Percentiles rank a stretch among this genome's conserved stretches.
These are phyloP conservation scores for Lasiosphaeria ovina DNA, from an alignment of 495 filamentous ascomycete species.

Conservation along the genomic window DNA sequence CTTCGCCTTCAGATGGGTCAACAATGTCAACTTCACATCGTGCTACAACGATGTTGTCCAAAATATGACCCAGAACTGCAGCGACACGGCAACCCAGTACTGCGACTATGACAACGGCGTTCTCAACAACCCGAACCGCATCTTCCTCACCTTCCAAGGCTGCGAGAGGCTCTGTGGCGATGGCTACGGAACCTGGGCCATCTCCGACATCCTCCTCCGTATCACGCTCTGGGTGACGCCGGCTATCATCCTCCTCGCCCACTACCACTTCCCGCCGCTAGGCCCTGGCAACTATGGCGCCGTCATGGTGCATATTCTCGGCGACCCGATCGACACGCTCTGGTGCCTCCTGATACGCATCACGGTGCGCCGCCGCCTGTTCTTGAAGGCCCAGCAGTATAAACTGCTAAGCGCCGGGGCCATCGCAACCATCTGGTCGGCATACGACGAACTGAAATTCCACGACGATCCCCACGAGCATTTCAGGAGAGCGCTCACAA, in stretches of 20 bases:
- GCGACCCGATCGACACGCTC: slow-evolving; percentile 23
- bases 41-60: slow-evolving; percentile 6
- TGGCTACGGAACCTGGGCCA: slow-evolving; percentile 20
- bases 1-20: slow-evolving; percentile 7
- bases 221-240: slow-evolving; percentile 21
- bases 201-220: slow-evolving; percentile 19
- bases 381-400: slow-evolving; percentile 3
- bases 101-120: slow-evolving; percentile 9
- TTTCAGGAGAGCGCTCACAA: slow-evolving; percentile 1
- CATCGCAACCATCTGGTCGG: slow-evolving; percentile 14
- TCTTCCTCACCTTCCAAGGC: slow-evolving; percentile 13
- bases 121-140: slow-evolving; percentile 11
- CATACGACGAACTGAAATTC: slow-evolving; percentile 15
- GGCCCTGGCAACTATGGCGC: slow-evolving; percentile 9
- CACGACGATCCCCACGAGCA: slow-evolving; percentile 13
- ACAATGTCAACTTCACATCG: slow-evolving; percentile 13
- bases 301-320: slow-evolving; percentile 17
- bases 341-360: slow-evolving; percentile 21
- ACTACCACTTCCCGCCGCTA: slow-evolving; percentile 20
- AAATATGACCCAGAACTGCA: slow-evolving; percentile 14
- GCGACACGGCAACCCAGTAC: slow-evolving; percentile 8
- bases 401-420: slow-evolving; percentile 5
- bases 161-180: slow-evolving; percentile 19
- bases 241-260: slow-evolving; percentile 17
- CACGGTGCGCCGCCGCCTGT: slow-evolving; percentile 8